Evolutionary conservation across 1,284 basidiomycete genomes (phyloP).

Genomic region (Quambalaria eucalypti): DNA sequence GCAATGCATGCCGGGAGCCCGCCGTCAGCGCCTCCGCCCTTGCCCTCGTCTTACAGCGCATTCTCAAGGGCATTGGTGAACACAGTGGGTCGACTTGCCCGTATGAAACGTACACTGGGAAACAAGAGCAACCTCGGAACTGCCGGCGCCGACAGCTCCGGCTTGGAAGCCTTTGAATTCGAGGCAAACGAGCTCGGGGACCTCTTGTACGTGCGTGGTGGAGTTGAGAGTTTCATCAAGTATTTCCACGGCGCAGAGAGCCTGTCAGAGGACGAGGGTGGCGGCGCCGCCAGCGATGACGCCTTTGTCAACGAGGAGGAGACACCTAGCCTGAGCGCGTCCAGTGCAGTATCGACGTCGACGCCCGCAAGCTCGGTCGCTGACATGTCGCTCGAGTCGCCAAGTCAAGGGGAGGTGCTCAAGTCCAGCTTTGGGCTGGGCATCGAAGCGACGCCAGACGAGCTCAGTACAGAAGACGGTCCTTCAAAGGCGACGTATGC

Average conservation of each 20-base stretch:
- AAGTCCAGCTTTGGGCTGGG: no score
- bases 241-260: constrained; percentile 22
- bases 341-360: constrained; percentile 19
- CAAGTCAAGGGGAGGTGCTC: no score
- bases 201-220: constrained; percentile 28
- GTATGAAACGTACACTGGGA: constrained; percentile 3
- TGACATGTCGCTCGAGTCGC: constrained; percentile 14
- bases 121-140: no score
- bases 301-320: constrained; percentile 25
- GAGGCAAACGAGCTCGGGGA: not conserved
- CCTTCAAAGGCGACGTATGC: no score
- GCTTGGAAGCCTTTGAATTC: no score
- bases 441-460: no score
- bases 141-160: no score
- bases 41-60: constrained; percentile 49
- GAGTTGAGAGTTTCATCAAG: constrained; percentile 25
- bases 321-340: constrained; percentile 25
- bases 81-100: not conserved
- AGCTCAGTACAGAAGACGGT: no score
- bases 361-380: constrained; percentile 33
- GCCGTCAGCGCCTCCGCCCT: constrained; percentile 20
- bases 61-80: constrained; percentile 68
- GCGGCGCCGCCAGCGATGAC: not conserved
- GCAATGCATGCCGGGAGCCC: no score
- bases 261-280: not conserved